Base-by-base conservation (phyloP, 2,329 filamentous ascomycete species). In the Cladosporium sp. region DNA sequence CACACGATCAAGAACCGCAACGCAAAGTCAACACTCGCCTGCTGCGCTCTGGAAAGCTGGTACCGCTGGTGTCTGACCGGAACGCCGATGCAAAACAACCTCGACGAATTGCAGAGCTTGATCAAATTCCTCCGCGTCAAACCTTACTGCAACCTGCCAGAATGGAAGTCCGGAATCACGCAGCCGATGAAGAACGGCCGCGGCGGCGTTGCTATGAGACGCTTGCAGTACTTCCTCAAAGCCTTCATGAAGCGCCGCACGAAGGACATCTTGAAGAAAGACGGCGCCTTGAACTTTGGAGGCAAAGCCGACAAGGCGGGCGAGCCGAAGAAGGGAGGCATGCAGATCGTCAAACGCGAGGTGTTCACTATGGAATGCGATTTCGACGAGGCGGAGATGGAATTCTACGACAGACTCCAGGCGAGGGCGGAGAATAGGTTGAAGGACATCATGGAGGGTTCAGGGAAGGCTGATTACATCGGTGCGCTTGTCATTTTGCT, bases 171-270 rank as follows among this genome's bases (percentile, higher is more conserved):
- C 13, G 85, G 95, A 52, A 99, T 99, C 53, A 91, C 90, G 47
- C 75, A 80, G 39, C 93, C 93, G 0, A 82, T 99, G 80, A 95
- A 92, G 73, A 89, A 87, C 54, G 91, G 91, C 7, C 86, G 87
- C 54, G 93, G 92, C 9, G 88, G 91, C 48, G 80, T 97, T 52
- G 92, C 93, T 13, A 95, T 99, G 66, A 81, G 84, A 44, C 82
- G 93, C 39, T 75, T 99, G 27, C 90, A 96, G 59, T 83, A 86
- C 51, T 83, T 95, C 54, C 74, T 99, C 3, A 86, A 88, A 49
- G 92, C 90, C 50, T 96, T 96, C 72, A 99, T 99, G 93, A 96
- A 97, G 74, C 85, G 93, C n/a, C 84, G 93, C 37, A 97, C 91
- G 7, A 99, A 99, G 70, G 90, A 96, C 18, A 89, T 99, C n/a